Base-by-base conservation (phyloP, 129 eudicot species). In the Flaveria sonorensis region DNA sequence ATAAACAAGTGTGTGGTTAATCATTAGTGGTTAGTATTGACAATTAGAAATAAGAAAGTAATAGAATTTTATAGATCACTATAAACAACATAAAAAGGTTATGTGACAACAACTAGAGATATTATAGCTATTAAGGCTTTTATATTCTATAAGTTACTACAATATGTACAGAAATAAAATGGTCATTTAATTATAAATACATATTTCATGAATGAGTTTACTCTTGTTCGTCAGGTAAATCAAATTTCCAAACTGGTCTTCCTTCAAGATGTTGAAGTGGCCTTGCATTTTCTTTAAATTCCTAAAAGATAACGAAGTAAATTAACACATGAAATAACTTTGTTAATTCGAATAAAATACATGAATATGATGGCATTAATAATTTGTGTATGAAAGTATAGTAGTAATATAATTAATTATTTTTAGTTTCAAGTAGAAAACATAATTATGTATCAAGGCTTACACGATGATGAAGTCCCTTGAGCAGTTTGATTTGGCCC, bases 201-300 rank as follows among this genome's bases (percentile, higher is more conserved):
- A 24, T 21, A 5, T 24, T 10, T 26, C 39, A 26, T 24, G 40
- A 26, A 26, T 24, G 68, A 26, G 28, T 19, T 12, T 57, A 69
- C 81, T 43, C 70, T 43, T 28, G 14, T 30, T 46, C 56, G 18
- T 66, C 40, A 3, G 68, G 68, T 61, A 61, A 61, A 26, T 61
- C 79, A 73, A 80, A 73, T 73, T 66, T 68, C 43, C 61, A 71
- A 28, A 89, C 36, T 78, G 42, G 18, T 79, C 91, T 89, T 43
- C 83, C 86, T 57, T 57, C 50, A 0, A 45, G 61, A 0, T 5
- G 19, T 68, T 87, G 92, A 67, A 78, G 11, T 18, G 96, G 89
- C 88, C 96, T 89, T 75, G 92, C 83, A 72, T 89, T 89, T 59
- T 63, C 81, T 63, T 78, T 68, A 74, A 18, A 83, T 67, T 82